Evolutionary conservation across 345 rosid species (phyloP), one percentile per base, ranked within the genome.

Genomic region (Mallotus nudiflorus): DNA sequence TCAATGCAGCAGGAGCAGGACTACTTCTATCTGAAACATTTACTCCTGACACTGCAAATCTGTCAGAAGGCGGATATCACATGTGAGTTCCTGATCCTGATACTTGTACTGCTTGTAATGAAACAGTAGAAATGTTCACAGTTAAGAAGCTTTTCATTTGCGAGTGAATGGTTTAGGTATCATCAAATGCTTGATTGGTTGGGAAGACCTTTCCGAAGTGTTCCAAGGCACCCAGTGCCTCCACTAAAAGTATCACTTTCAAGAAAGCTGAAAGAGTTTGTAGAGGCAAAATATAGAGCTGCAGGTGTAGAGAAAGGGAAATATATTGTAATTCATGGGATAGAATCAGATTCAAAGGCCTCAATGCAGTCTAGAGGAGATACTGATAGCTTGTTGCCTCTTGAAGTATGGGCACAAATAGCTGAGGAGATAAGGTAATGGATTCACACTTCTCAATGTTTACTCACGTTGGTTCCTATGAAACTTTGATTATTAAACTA

Each of bases 1-100:
- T 91, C 44, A 94, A 94, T 84, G 89, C 97, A 72, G 97, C 96
- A 13, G 97, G 98, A 73, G 97, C 98, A 45, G 97, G 93, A 48
- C 51, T 94, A 51, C 77, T 94, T 72, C 82, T 94, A 35, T 86
- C 98, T 1, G 82, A 91, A 73, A 87, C 92, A 51, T 94, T 89
- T 75, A 83, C 89, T 1, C 75, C 96, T 33, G 89, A 89, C 44
- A 80, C 73, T 57, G 18, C 66, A 50, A 89, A 91, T 79, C 97
- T 94, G 68, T 78, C 98, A 18, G 96, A 88, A 54, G 84, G 80
- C 44, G 96, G 97, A 62, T 94, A 77, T 40, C 75, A 78, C 76
- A 94, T 91, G 97, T 91, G 82, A 83, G 91, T 75, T 62, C n/a
- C 20, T 29, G 40, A 24, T 39, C 12, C 33, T 56, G 31, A 39